These are phyloP conservation scores for Aspergillus fischeri DNA, from an alignment of 2,329 filamentous ascomycete species.

Conservation along the genomic window DNA sequence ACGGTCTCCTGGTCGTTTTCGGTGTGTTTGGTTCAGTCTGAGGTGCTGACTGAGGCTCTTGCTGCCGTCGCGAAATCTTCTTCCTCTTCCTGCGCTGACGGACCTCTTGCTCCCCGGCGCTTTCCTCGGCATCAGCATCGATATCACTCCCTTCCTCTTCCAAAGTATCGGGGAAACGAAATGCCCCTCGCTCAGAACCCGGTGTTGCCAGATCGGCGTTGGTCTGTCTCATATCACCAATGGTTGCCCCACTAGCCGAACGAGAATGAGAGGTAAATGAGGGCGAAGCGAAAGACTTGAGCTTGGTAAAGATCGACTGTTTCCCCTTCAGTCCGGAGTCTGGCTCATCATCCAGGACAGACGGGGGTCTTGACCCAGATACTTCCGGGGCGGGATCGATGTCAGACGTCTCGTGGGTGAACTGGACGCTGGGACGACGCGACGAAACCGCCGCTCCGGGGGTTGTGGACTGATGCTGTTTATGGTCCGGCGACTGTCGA, in stretches of 20 bases:
- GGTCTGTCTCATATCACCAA: slow-evolving; percentile 38
- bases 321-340: slow-evolving; percentile 56
- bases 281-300: slow-evolving; percentile 65
- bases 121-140: slow-evolving; percentile 80
- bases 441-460: slow-evolving; percentile 35
- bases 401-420: slow-evolving; percentile 56
- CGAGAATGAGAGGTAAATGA: slow-evolving; percentile 48
- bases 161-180: slow-evolving; percentile 52
- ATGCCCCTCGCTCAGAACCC: slow-evolving; percentile 46
- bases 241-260: slow-evolving; percentile 46
- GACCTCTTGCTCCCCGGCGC: slow-evolving; percentile 67
- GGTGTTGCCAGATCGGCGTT: slow-evolving; percentile 42
- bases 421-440: slow-evolving; percentile 69
- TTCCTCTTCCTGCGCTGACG: slow-evolving; percentile 55
- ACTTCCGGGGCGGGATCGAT: slow-evolving; percentile 46
- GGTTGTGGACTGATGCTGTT: slow-evolving; percentile 18
- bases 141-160: slow-evolving; percentile 63
- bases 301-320: slow-evolving; percentile 69
- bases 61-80: slow-evolving; percentile 49
- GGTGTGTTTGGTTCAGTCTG: slow-evolving; percentile 67
- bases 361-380: slow-evolving; percentile 58
- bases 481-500: slow-evolving; percentile 19
- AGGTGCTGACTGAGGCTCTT: slow-evolving; percentile 46
- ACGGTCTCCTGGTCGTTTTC: slow-evolving; percentile 40
- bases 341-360: slow-evolving; percentile 59